phyloP scores from a whole-genome alignment of 2,329 filamentous ascomycete genomes.

The Penicillium crustosum region DNA sequence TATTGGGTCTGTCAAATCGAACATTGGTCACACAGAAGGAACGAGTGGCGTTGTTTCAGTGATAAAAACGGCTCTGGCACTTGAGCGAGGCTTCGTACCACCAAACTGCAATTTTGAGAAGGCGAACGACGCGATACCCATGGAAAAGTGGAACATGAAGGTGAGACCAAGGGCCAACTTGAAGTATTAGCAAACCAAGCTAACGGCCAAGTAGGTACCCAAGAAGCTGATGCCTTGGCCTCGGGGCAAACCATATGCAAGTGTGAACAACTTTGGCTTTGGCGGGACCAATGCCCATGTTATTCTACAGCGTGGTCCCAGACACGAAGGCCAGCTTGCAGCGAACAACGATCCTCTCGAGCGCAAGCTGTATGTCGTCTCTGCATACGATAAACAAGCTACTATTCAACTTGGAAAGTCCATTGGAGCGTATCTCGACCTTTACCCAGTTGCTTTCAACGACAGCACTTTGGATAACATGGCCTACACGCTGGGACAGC shows the following conservation, averaged over 20 bases:
- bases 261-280: constrained; percentile 39
- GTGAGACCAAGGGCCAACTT: constrained; percentile 1
- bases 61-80: constrained; percentile 29
- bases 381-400: constrained; percentile 21
- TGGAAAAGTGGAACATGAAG: constrained; percentile 30
- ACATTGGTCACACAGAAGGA: constrained; percentile 33
- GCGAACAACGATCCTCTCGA: constrained; percentile 14
- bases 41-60: constrained; percentile 29
- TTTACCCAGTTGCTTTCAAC: constrained; percentile 17
- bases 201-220: constrained; percentile 13
- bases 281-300: constrained; percentile 38
- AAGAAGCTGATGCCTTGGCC: constrained; percentile 30
- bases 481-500: constrained; percentile 25
- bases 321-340: constrained; percentile 17
- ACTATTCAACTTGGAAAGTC: constrained; percentile 15
- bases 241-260: constrained; percentile 22
- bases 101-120: constrained; percentile 28
- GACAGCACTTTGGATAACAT: constrained; percentile 23
- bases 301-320: constrained; percentile 28
- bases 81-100: constrained; percentile 31
- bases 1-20: constrained; percentile 33
- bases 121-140: constrained; percentile 25
- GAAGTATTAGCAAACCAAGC: not conserved
- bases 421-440: constrained; percentile 18
- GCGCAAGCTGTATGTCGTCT: constrained; percentile 20